A percentile compares a stretch with the other conserved stretches of the same genome.
Evolutionary conservation across 2,329 filamentous ascomycete species (phyloP).

Genomic region (Trichoderma sp.): DNA sequence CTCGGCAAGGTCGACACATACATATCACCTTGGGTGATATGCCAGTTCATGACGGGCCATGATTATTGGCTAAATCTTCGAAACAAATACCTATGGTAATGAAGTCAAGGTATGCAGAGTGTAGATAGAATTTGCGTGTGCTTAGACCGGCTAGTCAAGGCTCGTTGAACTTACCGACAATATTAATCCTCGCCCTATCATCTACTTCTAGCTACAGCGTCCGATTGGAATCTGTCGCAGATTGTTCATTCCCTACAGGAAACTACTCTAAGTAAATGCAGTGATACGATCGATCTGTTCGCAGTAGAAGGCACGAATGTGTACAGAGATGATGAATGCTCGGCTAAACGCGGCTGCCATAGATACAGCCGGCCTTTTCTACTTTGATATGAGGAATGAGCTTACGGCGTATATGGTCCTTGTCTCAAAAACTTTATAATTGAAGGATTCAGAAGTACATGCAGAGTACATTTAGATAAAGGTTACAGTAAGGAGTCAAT

Average conservation of each 20-base stretch:
- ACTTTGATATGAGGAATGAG: background rate
- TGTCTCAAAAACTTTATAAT: background rate
- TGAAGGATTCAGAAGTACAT: background rate
- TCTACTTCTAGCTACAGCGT: background rate
- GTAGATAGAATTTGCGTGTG: fast-evolving
- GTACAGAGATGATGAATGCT: background rate
- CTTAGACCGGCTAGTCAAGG: background rate
- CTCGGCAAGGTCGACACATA: background rate
- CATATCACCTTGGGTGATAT: background rate
- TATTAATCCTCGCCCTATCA: background rate
- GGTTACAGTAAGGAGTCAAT: background rate
- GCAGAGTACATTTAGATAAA: background rate
- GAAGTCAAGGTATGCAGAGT: background rate
- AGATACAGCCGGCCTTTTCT: background rate
- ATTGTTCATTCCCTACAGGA: background rate
- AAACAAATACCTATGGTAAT: background rate
- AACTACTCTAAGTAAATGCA: background rate
- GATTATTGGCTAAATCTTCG: background rate
- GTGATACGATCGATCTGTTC: background rate
- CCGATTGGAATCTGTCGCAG: background rate
- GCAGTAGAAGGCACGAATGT: background rate
- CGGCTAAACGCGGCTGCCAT: background rate
- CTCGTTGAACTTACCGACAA: background rate
- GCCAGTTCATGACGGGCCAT: background rate
- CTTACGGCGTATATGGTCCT: background rate